Evolutionary conservation across 768 basidiomycete species (phyloP), one percentile per base, ranked within the genome.

Genomic region (Auriscalpium vulgare): DNA sequence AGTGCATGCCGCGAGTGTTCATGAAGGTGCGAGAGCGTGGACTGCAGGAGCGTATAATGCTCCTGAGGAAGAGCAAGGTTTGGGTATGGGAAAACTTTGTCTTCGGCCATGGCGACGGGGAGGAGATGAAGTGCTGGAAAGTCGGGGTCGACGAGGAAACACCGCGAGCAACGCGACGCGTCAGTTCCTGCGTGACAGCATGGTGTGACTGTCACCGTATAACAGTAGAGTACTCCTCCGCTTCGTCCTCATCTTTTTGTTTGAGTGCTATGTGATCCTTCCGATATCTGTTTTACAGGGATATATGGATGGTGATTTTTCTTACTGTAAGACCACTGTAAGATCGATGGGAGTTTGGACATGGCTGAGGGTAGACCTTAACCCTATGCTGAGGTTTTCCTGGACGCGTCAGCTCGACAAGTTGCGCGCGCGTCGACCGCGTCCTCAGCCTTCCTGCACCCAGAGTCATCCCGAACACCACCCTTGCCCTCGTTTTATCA

Each of bases 61-160:
- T 87, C 81, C 64, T 95, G 88, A 0, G 94, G 79, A 16, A 95
- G 78, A 10, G 77, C 73, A 55, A 94, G 83, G 67, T 97, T 95
- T 21, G 94, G 95, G 58, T 90, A 87, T 0, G 91, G 91, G 40
- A 90, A 78, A 2, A 94, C 83, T 13, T 81, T 72, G 60, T 95
- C 91, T 69, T 95, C 89, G 53, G 90, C 80, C 91, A 94, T 93
- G 55, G 50, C 62, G n/a, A 34, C 50, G 16, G 23, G 43, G 45
- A 36, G 8, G 45, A 29, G 29, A 29, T 29, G 7, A 29, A 29
- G 29, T 29, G 29, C 7, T 29, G 29, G 29, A 29, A 2, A 29
- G 29, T 29, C 29, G 43, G 47, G 38, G 52, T 40, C 17, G 44
- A 38, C 8, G 23, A 36, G 23, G 51, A 45, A 47, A 43, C 40